Evolutionary conservation across 2,329 filamentous ascomycete species (phyloP), one percentile per base, ranked within the genome.

Genomic region (Fusarium heterosporum): DNA sequence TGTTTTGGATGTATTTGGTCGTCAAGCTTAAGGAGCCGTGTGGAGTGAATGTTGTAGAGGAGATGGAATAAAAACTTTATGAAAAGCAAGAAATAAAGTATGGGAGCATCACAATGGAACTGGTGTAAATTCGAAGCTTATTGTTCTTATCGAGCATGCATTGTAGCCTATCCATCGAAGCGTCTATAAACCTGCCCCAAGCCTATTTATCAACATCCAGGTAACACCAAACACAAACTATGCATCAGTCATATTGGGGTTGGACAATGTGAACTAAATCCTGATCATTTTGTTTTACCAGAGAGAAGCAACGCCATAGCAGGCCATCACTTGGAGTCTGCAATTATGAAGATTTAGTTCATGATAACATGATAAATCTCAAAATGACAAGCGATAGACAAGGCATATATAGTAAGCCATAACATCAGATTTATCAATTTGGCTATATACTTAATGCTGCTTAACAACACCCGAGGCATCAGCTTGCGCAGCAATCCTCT

Each of bases 401-500:
- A 43, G 47, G 14, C 40, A 19, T 42, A 14, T 32, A 17, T 48
- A 14, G 2, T 58, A 28, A 10, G 16, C 12, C 41, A 22, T 40
- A 13, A 12, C 17, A 52, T 43, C 12, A 30, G 10, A 32, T 29
- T 46, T 19, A 19, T 62, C 34, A 43, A 57, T 66, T 66, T 49
- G 17, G 22, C 43, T 53, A 63, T 46, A 14, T 34, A 49, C 43
- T 64, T 74, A 89, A 74, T 89, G 87, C 48, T 84, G 84, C 76
- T 89, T 88, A 56, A 94, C 96, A 40, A 97, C 94, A 71, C 96
- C 96, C 45, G 91, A 89, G 53, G 90, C 90, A 77, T 97, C 90
- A 22, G 95, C 95, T 81, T 97, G 94, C 14, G 92, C 90, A 17
- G 89, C 88, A 74, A 99, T 97, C 79, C 92, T 90, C 88, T 94